Evolutionary conservation across 208 protist species (phyloP).

Genomic region (Angomonas desouzai): DNA sequence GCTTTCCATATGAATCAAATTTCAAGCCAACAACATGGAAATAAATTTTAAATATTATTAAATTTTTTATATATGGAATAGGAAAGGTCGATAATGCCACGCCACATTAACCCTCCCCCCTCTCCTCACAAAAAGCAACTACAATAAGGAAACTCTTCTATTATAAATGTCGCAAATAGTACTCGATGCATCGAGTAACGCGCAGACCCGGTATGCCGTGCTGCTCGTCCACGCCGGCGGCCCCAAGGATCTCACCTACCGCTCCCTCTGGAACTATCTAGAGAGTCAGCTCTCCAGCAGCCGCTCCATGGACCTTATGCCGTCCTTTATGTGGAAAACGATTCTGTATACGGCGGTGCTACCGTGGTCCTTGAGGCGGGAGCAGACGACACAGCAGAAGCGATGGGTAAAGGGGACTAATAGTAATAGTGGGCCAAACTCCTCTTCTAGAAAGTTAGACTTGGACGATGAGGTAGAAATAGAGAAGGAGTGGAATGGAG

Average conservation of each 20-base stretch:
- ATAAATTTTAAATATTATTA: too few relatives aligned
- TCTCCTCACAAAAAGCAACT: too few relatives aligned
- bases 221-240: slow-evolving; percentile 36
- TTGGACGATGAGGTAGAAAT: slow-evolving; percentile 8
- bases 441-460: too few relatives aligned
- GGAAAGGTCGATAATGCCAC: too few relatives aligned
- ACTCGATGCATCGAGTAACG: slow-evolving; percentile 20
- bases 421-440: too few relatives aligned
- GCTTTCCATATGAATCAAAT: too few relatives aligned
- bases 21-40: too few relatives aligned
- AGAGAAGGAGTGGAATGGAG: neutral
- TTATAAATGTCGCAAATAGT: slow-evolving; percentile 4
- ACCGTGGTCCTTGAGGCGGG: slow-evolving; percentile 15
- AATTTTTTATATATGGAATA: too few relatives aligned
- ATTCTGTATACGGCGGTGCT: slow-evolving; percentile 36
- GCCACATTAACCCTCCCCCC: neutral
- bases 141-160: neutral
- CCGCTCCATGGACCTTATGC: slow-evolving; percentile 25
- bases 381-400: slow-evolving; percentile 16
- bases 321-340: slow-evolving; percentile 27
- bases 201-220: slow-evolving; percentile 24
- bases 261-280: slow-evolving; percentile 21
- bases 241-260: slow-evolving; percentile 19
- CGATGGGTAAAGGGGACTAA: slow-evolving; percentile 25
- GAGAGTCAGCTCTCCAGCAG: slow-evolving; percentile 15